These are phyloP conservation scores for Umbellularia californica DNA, from an alignment of 164 flowering plant genomes.

Conservation along the genomic window DNA sequence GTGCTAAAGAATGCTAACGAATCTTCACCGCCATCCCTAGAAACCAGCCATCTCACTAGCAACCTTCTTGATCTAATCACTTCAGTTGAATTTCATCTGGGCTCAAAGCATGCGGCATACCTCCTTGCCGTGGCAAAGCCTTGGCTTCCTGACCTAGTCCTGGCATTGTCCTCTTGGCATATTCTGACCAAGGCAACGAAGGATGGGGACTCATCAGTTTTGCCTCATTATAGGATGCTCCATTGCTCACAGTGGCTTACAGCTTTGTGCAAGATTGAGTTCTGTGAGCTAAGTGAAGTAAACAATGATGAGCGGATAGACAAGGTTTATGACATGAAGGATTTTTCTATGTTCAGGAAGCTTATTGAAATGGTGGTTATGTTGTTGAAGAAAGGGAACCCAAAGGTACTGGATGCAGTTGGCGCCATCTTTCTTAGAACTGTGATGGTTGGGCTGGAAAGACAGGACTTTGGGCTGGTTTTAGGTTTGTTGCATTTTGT, in stretches of 20 bases:
- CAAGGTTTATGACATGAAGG: conserved; percentile 15
- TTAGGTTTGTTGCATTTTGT: conserved; percentile 65
- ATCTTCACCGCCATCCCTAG: conserved; percentile 31
- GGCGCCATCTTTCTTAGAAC: conserved; percentile 46
- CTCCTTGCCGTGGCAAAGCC: conserved; percentile 46
- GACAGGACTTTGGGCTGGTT: conserved; percentile 46
- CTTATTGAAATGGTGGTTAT: conserved; percentile 39
- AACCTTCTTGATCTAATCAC: conserved; percentile 52
- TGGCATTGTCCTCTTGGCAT: conserved; percentile 52
- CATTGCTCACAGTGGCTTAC: conserved; percentile 50
- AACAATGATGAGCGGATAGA: conserved; percentile 31
- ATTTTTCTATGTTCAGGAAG: conserved; percentile 38
- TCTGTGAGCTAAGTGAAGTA: conserved; percentile 29
- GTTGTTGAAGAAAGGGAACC: conserved; percentile 35
- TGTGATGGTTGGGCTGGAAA: conserved; percentile 37
- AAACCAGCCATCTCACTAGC: conserved; percentile 45
- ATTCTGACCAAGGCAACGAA: conserved; percentile 18
- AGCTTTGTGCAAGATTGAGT: conserved; percentile 53
- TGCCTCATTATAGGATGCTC: conserved; percentile 11
- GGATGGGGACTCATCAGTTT: conserved; percentile 12
- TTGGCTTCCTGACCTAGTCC: conserved; percentile 84
- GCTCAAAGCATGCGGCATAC: conserved; percentile 46
- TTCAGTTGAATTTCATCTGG: conserved; percentile 46
- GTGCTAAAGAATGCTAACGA: conserved; percentile 38
- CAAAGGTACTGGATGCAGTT: conserved; percentile 50